Evolutionary conservation across 257 asterid species (phyloP).

Genomic region (Forsythia suspensa): DNA sequence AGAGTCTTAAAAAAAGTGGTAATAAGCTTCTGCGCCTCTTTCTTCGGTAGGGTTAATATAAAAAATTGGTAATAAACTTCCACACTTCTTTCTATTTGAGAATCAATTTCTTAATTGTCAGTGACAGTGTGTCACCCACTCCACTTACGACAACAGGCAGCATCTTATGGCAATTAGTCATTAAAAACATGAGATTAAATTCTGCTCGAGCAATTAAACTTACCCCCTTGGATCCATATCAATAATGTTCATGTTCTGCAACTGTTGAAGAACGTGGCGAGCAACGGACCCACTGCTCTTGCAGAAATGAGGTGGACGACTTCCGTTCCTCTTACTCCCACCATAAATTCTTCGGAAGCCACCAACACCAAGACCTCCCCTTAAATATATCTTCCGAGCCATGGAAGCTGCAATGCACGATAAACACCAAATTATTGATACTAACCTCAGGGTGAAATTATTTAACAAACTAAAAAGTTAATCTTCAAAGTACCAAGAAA

Average conservation of each 20-base stretch:
- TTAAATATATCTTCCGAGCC: slow-evolving; percentile 50
- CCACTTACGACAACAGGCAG: neutral
- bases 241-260: slow-evolving; percentile 71
- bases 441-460: neutral
- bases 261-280: slow-evolving; percentile 84
- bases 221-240: slow-evolving; percentile 84
- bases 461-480: neutral
- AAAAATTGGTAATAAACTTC: slow-evolving; percentile 11
- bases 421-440: neutral
- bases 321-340: slow-evolving; percentile 96
- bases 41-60: neutral
- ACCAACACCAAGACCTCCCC: slow-evolving; percentile 94
- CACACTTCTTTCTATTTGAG: slow-evolving; percentile 27
- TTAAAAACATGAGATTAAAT: neutral
- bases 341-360: slow-evolving; percentile 86
- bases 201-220: slow-evolving; percentile 17
- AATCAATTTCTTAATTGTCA: neutral
- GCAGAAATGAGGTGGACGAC: slow-evolving; percentile 86
- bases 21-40: slow-evolving; percentile 34
- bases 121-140: neutral
- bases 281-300: slow-evolving; percentile 90
- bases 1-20: neutral
- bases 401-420: slow-evolving; percentile 39
- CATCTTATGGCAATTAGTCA: neutral
- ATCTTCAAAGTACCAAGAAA: neutral